phyloP scores from a whole-genome alignment of 768 basidiomycete species.

The Leccinum disarticulatum region DNA sequence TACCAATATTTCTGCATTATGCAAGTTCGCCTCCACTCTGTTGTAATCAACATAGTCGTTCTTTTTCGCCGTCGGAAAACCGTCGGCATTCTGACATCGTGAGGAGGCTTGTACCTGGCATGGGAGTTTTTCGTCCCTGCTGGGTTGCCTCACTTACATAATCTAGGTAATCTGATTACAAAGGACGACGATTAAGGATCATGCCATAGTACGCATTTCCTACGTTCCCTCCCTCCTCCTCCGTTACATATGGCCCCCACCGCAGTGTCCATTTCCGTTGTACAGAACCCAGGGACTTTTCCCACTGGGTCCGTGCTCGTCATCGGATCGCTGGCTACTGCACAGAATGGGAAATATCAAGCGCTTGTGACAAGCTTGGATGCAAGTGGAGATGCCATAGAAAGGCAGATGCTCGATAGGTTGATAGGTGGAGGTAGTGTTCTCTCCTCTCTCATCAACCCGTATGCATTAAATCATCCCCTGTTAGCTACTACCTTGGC shows the following conservation, averaged over 20 bases:
- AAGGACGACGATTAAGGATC: slow-evolving; percentile 5
- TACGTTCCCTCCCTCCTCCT: not conserved
- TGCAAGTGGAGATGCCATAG: slow-evolving; percentile 44
- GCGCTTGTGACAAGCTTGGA: slow-evolving; percentile 61
- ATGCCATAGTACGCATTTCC: not conserved
- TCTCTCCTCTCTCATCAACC: slow-evolving; percentile 3
- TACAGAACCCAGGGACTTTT: slow-evolving; percentile 17
- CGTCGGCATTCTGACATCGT: not conserved
- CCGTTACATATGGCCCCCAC: slow-evolving; percentile 55
- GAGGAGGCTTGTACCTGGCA: not conserved
- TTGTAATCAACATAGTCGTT: not conserved
- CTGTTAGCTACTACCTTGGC: slow-evolving; percentile 55
- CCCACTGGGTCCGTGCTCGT: slow-evolving; percentile 57
- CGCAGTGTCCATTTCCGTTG: slow-evolving; percentile 27
- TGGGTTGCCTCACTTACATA: slow-evolving; percentile 17
- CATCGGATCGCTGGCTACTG: slow-evolving; percentile 77
- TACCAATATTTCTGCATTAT: not conserved
- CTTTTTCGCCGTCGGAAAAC: not conserved
- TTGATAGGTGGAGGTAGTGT: slow-evolving; percentile 71
- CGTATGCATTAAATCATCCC: slow-evolving; percentile 1
- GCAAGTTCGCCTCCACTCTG: not conserved
- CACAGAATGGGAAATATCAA: slow-evolving; percentile 80
- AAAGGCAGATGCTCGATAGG: slow-evolving; percentile 81
- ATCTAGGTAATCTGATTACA: slow-evolving; percentile 24
- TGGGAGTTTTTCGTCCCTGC: not conserved